Conservation (phyloP, 139 green algal species). For the Chlamydomonas incerta region DNA sequence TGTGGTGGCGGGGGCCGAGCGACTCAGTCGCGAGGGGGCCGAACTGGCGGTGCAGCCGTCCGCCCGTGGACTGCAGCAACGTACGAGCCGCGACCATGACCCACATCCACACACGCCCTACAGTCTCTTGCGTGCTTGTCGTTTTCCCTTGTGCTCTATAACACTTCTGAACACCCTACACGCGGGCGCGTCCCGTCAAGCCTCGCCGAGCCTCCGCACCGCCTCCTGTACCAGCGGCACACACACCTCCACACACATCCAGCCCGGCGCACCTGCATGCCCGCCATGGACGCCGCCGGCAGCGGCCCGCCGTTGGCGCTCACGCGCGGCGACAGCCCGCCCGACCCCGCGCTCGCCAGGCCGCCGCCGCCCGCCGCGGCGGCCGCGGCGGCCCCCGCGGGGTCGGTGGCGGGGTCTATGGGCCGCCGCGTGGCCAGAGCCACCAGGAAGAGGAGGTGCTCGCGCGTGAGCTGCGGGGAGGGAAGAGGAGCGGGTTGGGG, state of each 20-base stretch:
- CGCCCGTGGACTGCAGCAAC: too few species aligned
- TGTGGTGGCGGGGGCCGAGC: neutral
- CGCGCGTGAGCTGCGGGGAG: slow-evolving; percentile 67
- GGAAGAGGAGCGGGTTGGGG: neutral
- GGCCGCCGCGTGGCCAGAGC: slow-evolving; percentile 26
- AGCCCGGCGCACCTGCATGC: neutral
- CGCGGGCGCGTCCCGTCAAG: too few species aligned
- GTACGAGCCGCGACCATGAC: too few species aligned
- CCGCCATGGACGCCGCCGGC: neutral
- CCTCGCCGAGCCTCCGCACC: too few species aligned
- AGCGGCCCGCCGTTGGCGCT: slow-evolving; percentile 18
- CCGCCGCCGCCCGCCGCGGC: slow-evolving; percentile 5
- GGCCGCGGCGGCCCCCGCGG: slow-evolving; percentile 10
- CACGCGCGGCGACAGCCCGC: slow-evolving; percentile 4
- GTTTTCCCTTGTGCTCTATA: too few species aligned
- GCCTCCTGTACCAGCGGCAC: too few species aligned
- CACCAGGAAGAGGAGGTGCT: slow-evolving; percentile 71
- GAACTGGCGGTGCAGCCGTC: too few species aligned
- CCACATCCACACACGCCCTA: too few species aligned
- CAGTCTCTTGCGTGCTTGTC: too few species aligned
- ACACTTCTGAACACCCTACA: too few species aligned
- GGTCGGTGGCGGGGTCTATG: neutral
- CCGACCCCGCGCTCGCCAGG: neutral
- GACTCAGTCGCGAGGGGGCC: too few species aligned
- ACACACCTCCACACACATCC: too few species aligned